Percentiles rank a stretch among this genome's conserved stretches.
These are phyloP conservation scores for Glaciozyma martinii DNA, from an alignment of 768 basidiomycete species.

Conservation along the genomic window DNA sequence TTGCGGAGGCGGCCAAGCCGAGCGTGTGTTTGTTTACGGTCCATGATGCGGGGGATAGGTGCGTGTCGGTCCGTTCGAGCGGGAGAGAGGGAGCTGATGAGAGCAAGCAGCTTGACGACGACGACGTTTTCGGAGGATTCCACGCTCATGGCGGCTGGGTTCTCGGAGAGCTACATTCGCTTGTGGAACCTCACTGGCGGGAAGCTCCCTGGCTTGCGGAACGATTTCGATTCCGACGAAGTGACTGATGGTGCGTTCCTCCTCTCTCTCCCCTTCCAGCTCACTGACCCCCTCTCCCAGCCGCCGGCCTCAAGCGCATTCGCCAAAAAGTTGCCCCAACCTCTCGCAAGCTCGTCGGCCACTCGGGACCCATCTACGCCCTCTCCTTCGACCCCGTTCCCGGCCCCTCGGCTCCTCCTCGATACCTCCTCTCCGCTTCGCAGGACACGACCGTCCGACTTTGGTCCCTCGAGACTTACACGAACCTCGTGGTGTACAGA, in stretches of 20 bases:
- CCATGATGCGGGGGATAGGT: slow-evolving; percentile 94
- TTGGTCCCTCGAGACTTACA: slow-evolving; percentile 92
- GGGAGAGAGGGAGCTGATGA: not conserved
- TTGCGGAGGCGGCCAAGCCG: slow-evolving; percentile 53
- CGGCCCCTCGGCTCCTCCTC: slow-evolving; percentile 77
- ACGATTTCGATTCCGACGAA: slow-evolving; percentile 59
- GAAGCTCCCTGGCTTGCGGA: slow-evolving; percentile 64
- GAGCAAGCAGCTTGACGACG: slow-evolving; percentile 59
- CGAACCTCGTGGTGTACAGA: slow-evolving; percentile 84
- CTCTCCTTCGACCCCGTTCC: slow-evolving; percentile 84
- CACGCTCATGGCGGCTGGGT: slow-evolving; percentile 86
- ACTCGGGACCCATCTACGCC: slow-evolving; percentile 92
- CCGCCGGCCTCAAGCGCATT: slow-evolving; percentile 58
- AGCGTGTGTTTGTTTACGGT: slow-evolving; percentile 93
- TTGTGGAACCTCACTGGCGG: slow-evolving; percentile 93
- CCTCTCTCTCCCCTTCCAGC: not conserved
- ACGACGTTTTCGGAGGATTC: slow-evolving; percentile 83
- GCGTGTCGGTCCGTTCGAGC: slow-evolving; percentile 35
- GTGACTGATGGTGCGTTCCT: slow-evolving; percentile 58
- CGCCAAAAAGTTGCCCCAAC: slow-evolving; percentile 49
- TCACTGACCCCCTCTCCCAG: not conserved
- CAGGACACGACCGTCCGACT: slow-evolving; percentile 82
- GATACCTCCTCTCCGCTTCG: slow-evolving; percentile 80
- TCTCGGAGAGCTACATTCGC: slow-evolving; percentile 88
- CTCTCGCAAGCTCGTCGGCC: slow-evolving; percentile 91